phyloP scores from a whole-genome alignment of 257 asterid species.

The Eucommia ulmoides region DNA sequence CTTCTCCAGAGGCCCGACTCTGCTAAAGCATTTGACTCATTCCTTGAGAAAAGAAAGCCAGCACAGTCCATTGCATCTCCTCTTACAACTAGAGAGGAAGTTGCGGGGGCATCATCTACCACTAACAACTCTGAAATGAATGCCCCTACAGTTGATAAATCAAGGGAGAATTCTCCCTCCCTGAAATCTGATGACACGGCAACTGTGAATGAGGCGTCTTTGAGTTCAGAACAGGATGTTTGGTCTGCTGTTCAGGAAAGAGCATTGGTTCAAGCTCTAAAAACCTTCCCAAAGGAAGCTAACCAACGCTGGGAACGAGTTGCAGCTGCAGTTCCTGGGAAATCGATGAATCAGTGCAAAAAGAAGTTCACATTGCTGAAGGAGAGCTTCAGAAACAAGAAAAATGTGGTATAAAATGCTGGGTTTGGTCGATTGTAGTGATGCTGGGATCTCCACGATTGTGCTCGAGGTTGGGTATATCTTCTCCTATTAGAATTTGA shows the following conservation, averaged over 20 bases:
- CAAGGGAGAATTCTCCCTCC: slow-evolving; percentile 16
- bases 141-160: slow-evolving; percentile 15
- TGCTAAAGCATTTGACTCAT: slow-evolving; percentile 83
- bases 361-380: slow-evolving; percentile 57
- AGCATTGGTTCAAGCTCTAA: slow-evolving; percentile 78
- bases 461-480: no score
- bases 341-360: slow-evolving; percentile 57
- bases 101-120: slow-evolving; percentile 21
- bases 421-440: no score
- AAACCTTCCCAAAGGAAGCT: slow-evolving; percentile 74
- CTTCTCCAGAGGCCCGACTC: slow-evolving; percentile 95
- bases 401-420: slow-evolving; percentile 31
- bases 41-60: slow-evolving; percentile 90
- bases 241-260: slow-evolving; percentile 88
- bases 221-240: slow-evolving; percentile 44
- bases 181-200: slow-evolving; percentile 20
- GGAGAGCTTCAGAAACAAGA: slow-evolving; percentile 88
- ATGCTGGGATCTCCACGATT: no score
- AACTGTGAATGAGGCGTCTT: slow-evolving; percentile 25
- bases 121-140: slow-evolving; percentile 14
- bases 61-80: slow-evolving; percentile 74
- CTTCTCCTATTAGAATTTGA: no score
- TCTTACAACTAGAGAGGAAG: slow-evolving; percentile 69
- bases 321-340: slow-evolving; percentile 79
- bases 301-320: slow-evolving; percentile 87